Percentiles rank a stretch among this genome's conserved stretches.
phyloP scores from a whole-genome alignment of 2,329 filamentous ascomycete species.

The Fusarium armeniacum region DNA sequence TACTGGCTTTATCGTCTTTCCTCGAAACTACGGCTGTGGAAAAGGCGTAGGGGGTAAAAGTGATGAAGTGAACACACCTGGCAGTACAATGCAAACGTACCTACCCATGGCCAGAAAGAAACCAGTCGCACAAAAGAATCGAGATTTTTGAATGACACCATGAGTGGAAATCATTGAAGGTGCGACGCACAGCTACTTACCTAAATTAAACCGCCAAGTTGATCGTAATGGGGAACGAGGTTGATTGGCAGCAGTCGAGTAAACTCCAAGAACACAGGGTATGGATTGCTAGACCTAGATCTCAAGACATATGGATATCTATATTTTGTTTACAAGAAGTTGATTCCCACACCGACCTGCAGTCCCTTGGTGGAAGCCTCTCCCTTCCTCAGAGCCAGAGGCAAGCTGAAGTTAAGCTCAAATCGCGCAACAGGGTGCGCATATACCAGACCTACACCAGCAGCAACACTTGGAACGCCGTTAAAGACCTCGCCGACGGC shows the following conservation, averaged over 20 bases:
- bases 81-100: too few relatives aligned
- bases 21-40: too few relatives aligned
- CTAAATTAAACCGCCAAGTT: too few relatives aligned
- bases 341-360: conserved; percentile 96
- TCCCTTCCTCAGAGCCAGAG: conserved; percentile 82
- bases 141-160: too few relatives aligned
- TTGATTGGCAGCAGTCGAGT: neutral
- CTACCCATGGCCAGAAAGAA: too few relatives aligned
- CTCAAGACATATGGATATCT: conserved; percentile 40
- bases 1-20: neutral
- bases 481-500: conserved; percentile 79
- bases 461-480: conserved; percentile 86
- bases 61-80: neutral
- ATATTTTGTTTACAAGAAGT: conserved; percentile 78
- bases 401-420: conserved; percentile 94
- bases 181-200: neutral
- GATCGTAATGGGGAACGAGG: neutral
- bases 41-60: too few relatives aligned
- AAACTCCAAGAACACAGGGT: conserved; percentile 1
- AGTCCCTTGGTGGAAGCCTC: conserved; percentile 93
- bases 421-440: conserved; percentile 94
- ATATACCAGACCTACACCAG: conserved; percentile 92
- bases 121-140: too few relatives aligned
- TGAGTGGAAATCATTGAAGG: too few relatives aligned
- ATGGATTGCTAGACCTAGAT: conserved; percentile 30